Base-by-base conservation (phyloP, 345 rosid genomes). In the Pseudoturritis turrita region DNA sequence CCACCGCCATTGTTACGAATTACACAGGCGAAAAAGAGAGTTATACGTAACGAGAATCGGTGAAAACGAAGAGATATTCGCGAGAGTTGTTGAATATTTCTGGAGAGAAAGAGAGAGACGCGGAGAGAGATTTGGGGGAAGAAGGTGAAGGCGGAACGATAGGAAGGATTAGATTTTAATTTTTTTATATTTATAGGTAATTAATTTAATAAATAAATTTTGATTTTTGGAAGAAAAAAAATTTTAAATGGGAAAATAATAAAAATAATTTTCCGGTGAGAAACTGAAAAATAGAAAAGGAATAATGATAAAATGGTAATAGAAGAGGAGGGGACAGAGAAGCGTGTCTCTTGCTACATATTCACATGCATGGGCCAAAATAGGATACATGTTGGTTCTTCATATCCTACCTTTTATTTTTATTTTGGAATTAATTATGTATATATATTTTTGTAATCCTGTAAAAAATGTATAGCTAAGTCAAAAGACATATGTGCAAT, bases 1-100 rank as follows among this genome's bases (percentile, higher is more conserved):
- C 91, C 14, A 90, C 65, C 22, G 91, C 94, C 96, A 90, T 89
- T 69, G 29, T 61, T 63, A 58, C 25, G 26, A 25, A 25, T 25
- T 7, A 21, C 10, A 12, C 10, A n/a, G 28, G 31, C n/a, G 49
- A 22, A 23, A 37, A 25, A 3, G 13, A 3, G 17, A 37, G 19
- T 3, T 13, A 23, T 39, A 22, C 5, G 12, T 25, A 49, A 36
- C 10, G 59, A 31, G 44, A 47, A 31, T 13, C 19, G 12, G 17
- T 37, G 65, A 57, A 35, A n/a, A 45, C 3, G 36, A 40, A 49
- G 69, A 71, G 61, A 29, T 28, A 18, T 37, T 26, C 23, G 25
- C 2, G 74, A 70, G 65, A 45, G 33, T 33, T 46, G 25, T 46
- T 72, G 55, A 44, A 66, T 55, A 52, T 13, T 40, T 64, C 53